Evolutionary conservation across 179 eudicot genomes (phyloP), one percentile per base, ranked within the genome.

Genomic region (Actinidia polygama): DNA sequence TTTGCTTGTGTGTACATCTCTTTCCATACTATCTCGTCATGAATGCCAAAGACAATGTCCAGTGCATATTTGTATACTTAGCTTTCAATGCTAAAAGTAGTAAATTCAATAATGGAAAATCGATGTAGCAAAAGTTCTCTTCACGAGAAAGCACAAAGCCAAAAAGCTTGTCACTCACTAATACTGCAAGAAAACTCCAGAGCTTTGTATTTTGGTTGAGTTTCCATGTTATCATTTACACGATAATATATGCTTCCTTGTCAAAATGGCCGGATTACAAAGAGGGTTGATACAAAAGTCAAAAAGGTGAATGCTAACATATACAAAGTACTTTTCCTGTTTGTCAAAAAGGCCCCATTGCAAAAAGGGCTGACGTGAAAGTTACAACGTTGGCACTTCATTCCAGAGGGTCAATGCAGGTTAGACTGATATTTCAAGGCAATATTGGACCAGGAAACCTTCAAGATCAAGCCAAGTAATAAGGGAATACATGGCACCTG

Each of bases 401-500:
- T 18, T 51, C 19, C 2, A 10, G 36, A 49, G 76, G 36, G 30
- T 73, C 36, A n/a, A 49, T 36, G 21, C 76, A 49, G 30, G 18
- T 6, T 10, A 55, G 50, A 36, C 66, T 75, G 49, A 55, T 75
- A 36, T 26, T 75, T 47, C 79, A 77, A 77, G 30, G 54, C 5
- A 30, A 59, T 40, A 18, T 77, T 40, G 79, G 50, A 16, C 50
- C 21, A 3, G 49, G 69, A 9, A 11, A 77, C 12, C 67, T 58
- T 19, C 18, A 11, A 58, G 10, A 59, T 53, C 15, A 10, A 46
- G 49, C 26, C 55, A n/a, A n/a, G 16, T 63, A 11, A 58, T 7
- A 77, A 61, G 69, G 80, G 46, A 59, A 44, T n/a, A 18, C 7
- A 12, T 6, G 54, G 69, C 36, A 77, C 80, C 70, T 77, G 80